These are phyloP conservation scores for Vitis labrusca DNA, from an alignment of 164 flowering plant genomes.

Conservation along the genomic window DNA sequence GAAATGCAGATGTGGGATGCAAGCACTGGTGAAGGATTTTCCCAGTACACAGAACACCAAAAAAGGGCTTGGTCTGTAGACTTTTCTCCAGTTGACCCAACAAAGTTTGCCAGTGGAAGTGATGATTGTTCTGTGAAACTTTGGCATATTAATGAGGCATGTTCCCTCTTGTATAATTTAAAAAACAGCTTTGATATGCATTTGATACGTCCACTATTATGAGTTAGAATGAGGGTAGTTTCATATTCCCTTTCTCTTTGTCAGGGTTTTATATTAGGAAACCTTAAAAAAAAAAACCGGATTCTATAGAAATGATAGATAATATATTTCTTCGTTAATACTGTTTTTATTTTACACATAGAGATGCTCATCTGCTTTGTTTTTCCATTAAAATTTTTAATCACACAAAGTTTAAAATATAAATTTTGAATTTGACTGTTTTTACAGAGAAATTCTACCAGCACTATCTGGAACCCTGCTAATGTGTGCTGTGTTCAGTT, in stretches of 20 bases:
- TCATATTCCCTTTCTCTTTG: not conserved
- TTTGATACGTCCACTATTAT: not conserved
- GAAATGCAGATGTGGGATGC: conserved; percentile 86
- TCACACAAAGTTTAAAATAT: not conserved
- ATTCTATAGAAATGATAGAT: too few species aligned
- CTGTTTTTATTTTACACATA: not conserved
- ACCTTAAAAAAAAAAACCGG: not conserved
- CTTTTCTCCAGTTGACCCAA: conserved; percentile 82
- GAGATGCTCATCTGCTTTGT: not conserved
- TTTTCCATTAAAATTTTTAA: not conserved
- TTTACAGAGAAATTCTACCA: conserved; percentile 56
- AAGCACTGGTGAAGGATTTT: conserved; percentile 65
- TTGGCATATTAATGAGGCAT: conserved; percentile 94
- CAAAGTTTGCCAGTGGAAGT: conserved; percentile 93
- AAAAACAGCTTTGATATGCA: not conserved
- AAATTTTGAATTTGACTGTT: not conserved
- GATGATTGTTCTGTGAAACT: conserved; percentile 92
- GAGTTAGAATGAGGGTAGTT: not conserved
- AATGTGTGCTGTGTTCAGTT: conserved; percentile 94
- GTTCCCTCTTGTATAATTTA: conserved; percentile 10
- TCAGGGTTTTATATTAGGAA: not conserved
- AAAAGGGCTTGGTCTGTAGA: conserved; percentile 97
- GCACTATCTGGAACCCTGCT: conserved; percentile 67
- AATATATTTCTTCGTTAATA: too few species aligned
- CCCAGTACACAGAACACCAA: conserved; percentile 68